These are phyloP conservation scores for Neurospora africana DNA, from an alignment of 495 filamentous ascomycete species.

Conservation along the genomic window DNA sequence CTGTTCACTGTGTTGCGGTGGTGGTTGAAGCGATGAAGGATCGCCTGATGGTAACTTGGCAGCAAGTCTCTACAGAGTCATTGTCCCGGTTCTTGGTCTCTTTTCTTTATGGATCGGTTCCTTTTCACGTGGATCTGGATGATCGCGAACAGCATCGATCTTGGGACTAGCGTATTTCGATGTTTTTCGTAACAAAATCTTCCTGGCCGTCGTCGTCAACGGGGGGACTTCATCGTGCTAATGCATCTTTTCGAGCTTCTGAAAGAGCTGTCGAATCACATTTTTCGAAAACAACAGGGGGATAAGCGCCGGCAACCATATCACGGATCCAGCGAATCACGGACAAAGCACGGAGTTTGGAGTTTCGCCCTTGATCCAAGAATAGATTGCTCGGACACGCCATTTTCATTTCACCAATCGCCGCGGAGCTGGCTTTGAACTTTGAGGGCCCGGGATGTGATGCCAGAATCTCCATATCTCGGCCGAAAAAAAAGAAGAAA, in stretches of 20 bases:
- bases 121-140: background rate
- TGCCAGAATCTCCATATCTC: background rate
- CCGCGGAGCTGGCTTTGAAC: background rate
- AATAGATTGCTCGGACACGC: conserved; percentile 26
- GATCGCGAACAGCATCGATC: background rate
- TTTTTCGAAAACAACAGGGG: conserved; percentile 8
- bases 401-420: background rate
- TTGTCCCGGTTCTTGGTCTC: background rate
- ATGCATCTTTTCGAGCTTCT: conserved; percentile 6
- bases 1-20: background rate
- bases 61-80: background rate
- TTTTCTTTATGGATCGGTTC: background rate
- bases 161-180: background rate
- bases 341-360: background rate
- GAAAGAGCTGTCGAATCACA: conserved; percentile 22
- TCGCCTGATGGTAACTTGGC: background rate
- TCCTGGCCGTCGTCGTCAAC: background rate
- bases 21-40: background rate
- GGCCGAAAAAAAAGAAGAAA: background rate
- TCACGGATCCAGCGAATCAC: conserved; percentile 21
- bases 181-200: background rate
- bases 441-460: background rate
- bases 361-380: conserved; percentile 20
- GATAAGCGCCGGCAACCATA: conserved; percentile 28
- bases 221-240: background rate